Conservation (phyloP, 2,329 filamentous ascomycete genomes). For the Penicillium brevicompactum region DNA sequence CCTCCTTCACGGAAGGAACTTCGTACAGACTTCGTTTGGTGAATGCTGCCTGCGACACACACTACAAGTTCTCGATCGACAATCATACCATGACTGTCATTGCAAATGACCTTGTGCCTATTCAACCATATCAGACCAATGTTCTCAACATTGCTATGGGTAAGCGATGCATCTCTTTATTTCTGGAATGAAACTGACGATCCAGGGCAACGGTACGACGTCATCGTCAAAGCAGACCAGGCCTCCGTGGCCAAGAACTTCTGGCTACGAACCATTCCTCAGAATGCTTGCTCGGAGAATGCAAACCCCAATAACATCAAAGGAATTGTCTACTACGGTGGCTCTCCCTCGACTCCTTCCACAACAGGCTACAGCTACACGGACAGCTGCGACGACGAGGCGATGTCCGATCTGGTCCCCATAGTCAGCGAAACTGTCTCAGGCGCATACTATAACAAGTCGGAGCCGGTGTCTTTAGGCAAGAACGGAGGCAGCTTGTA, state of each 20-base stretch:
- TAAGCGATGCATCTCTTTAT: slow-evolving; percentile 2
- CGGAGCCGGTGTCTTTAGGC: slow-evolving; percentile 15
- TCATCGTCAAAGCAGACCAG: slow-evolving; percentile 35
- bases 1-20: slow-evolving; percentile 45
- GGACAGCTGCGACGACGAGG: slow-evolving; percentile 31
- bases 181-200: not conserved
- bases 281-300: not conserved
- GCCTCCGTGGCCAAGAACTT: slow-evolving; percentile 23
- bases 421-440: slow-evolving; percentile 21
- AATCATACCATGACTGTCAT: slow-evolving; percentile 62
- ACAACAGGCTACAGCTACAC: slow-evolving; percentile 20
- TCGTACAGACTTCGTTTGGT: slow-evolving; percentile 31
- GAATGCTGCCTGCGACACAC: slow-evolving; percentile 29
- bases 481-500: slow-evolving; percentile 21
- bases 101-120: slow-evolving; percentile 59
- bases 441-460: slow-evolving; percentile 15
- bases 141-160: slow-evolving; percentile 50
- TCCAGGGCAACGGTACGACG: slow-evolving; percentile 43
- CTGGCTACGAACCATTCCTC: slow-evolving; percentile 41
- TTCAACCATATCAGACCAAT: slow-evolving; percentile 56
- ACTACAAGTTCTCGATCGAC: slow-evolving; percentile 50
- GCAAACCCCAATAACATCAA: slow-evolving; percentile 2
- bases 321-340: slow-evolving; percentile 6
- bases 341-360: not conserved
- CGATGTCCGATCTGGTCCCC: slow-evolving; percentile 25